These are phyloP conservation scores for Salix brachista DNA, from an alignment of 345 rosid species.

Conservation along the genomic window DNA sequence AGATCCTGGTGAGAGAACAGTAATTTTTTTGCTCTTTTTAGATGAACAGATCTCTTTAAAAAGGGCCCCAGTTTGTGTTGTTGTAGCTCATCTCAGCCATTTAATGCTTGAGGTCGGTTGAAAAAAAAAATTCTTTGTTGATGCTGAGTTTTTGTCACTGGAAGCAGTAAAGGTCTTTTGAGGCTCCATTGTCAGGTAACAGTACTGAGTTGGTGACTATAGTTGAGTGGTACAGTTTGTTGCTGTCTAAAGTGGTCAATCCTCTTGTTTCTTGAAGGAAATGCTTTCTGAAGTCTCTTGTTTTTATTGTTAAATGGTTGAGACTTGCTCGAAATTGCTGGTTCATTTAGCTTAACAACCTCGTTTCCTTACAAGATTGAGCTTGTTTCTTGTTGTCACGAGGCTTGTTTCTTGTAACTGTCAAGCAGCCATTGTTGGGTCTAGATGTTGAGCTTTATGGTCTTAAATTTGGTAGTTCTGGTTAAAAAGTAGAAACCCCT, in stretches of 20 bases:
- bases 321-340: slow-evolving; percentile 11
- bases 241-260: not conserved
- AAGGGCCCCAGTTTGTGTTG: slow-evolving; percentile 21
- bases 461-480: slow-evolving; percentile 19
- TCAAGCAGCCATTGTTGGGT: slow-evolving; percentile 5
- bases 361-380: not conserved
- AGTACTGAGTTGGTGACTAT: not conserved
- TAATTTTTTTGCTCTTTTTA: slow-evolving; percentile 13
- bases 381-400: slow-evolving; percentile 3
- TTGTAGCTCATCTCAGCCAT: slow-evolving; percentile 27
- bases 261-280: slow-evolving; percentile 8
- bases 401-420: not conserved
- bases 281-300: not conserved
- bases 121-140: slow-evolving; percentile 28
- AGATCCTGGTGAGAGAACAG: slow-evolving; percentile 39
- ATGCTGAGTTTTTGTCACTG: slow-evolving; percentile 19
- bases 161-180: slow-evolving; percentile 20
- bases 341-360: not conserved
- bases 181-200: slow-evolving; percentile 28
- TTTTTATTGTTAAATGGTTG: slow-evolving; percentile 2
- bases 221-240: not conserved
- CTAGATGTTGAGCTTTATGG: slow-evolving; percentile 10
- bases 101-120: slow-evolving; percentile 36
- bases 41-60: slow-evolving; percentile 32
- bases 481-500: slow-evolving; percentile 10